These are phyloP conservation scores for Acacia melanoxylon DNA, from an alignment of 306 rosid genomes.

Conservation along the genomic window DNA sequence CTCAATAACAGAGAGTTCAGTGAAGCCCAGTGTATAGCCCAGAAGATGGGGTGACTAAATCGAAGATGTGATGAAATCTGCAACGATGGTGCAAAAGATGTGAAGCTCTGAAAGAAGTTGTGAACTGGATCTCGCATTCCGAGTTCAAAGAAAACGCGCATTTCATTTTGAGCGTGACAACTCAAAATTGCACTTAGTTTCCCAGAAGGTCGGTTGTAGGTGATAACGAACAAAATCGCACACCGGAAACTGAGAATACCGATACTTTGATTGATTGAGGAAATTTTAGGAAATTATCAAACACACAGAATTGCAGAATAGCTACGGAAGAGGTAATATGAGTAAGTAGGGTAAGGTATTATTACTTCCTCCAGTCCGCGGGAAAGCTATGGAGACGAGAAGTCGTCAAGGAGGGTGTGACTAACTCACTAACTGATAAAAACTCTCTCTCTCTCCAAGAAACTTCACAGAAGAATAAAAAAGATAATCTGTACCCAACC, in stretches of 20 bases:
- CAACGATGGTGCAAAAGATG: neutral
- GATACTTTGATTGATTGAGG: neutral
- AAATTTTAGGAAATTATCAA: neutral
- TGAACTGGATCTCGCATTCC: slow-evolving; percentile 56
- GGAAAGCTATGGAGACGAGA: slow-evolving; percentile 44
- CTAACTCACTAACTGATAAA: slow-evolving; percentile 20
- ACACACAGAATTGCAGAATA: neutral
- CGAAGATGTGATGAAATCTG: slow-evolving; percentile 25
- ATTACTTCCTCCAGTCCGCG: slow-evolving; percentile 37
- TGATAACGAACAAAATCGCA: neutral
- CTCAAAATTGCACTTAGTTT: slow-evolving; percentile 31
- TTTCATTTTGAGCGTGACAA: slow-evolving; percentile 16
- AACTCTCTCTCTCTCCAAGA: slow-evolving; percentile 22
- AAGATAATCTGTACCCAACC: neutral
- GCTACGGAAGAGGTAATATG: neutral
- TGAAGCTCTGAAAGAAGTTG: slow-evolving; percentile 37
- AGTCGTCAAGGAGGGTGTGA: slow-evolving; percentile 56
- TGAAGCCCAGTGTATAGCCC: slow-evolving; percentile 31
- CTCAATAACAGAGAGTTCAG: slow-evolving; percentile 14
- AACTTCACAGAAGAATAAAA: slow-evolving; percentile 6
- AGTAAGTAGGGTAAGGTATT: slow-evolving; percentile 13
- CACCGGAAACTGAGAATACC: neutral
- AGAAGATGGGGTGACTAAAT: slow-evolving; percentile 22
- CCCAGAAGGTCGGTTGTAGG: slow-evolving; percentile 17
- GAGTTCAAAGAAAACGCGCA: slow-evolving; percentile 50